Conservation (phyloP, 2,329 filamentous ascomycete genomes). For the Penicillium occitanis region DNA sequence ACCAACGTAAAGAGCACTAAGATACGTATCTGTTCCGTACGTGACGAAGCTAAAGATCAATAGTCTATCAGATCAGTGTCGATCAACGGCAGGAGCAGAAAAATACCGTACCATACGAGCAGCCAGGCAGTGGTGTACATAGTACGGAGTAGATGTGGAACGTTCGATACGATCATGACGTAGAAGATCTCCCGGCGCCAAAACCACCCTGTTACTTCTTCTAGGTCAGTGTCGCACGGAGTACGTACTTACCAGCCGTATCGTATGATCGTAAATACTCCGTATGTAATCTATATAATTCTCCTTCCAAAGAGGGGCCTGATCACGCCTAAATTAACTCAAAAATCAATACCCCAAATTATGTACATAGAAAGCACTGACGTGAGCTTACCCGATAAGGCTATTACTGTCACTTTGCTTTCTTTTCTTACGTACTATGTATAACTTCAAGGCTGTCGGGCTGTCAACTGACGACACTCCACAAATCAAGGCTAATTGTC, state of each 20-base stretch:
- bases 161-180: not conserved
- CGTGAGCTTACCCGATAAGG: conserved; percentile 8
- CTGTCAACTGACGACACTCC: not conserved
- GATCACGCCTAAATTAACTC: conserved; percentile 4
- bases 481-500: not conserved
- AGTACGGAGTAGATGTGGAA: not conserved
- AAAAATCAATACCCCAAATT: not conserved
- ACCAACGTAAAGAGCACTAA: not conserved
- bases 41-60: conserved; percentile 20
- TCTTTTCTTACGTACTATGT: not conserved
- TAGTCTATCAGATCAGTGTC: conserved; percentile 20
- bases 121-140: no score
- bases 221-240: not conserved
- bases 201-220: not conserved
- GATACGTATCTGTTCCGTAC: not conserved
- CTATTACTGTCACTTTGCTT: conserved; percentile 13
- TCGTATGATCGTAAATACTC: not conserved
- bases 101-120: not conserved
- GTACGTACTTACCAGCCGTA: not conserved
- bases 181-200: conserved; percentile 6
- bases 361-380: not conserved
- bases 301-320: not conserved
- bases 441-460: not conserved
- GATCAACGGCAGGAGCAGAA: conserved; percentile 12
- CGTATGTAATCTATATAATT: not conserved